phyloP scores from a whole-genome alignment of 1,284 basidiomycete genomes.

The Cutaneotrichosporon sp. region DNA sequence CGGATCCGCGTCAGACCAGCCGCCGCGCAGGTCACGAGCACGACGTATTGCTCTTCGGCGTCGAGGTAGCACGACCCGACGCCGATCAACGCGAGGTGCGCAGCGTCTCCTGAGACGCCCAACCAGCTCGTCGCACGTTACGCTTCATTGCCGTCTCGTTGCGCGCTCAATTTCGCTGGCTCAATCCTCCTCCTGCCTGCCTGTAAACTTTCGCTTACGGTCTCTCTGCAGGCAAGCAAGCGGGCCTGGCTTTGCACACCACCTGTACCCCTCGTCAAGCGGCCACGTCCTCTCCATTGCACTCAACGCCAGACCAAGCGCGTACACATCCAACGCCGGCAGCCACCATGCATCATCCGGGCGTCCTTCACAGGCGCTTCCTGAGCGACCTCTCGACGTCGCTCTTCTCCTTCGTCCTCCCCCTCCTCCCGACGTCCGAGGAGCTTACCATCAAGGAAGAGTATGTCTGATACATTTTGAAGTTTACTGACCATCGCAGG shows the following conservation, averaged over 20 bases:
- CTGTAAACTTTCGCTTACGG: too few relatives aligned
- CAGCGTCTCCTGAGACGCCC: too few relatives aligned
- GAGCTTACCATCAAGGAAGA: constrained; percentile 93
- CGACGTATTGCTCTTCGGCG: too few relatives aligned
- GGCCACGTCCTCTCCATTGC: neutral
- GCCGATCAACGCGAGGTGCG: too few relatives aligned
- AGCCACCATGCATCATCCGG: constrained; percentile 45
- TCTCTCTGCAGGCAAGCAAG: neutral
- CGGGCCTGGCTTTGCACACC: neutral
- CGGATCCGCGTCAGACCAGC: neutral
- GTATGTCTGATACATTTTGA: constrained; percentile 23
- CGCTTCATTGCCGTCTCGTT: too few relatives aligned
- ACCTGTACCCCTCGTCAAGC: neutral
- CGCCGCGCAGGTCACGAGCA: too few relatives aligned
- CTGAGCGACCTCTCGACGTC: constrained; percentile 48
- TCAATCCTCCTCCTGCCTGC: too few relatives aligned
- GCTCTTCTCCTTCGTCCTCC: constrained; percentile 63
- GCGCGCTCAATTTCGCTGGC: too few relatives aligned
- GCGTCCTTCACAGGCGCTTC: constrained; percentile 44
- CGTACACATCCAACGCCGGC: neutral
- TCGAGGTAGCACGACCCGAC: too few relatives aligned
- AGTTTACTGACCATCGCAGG: constrained; percentile 26
- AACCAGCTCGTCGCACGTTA: too few relatives aligned
- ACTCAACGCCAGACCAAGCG: neutral
- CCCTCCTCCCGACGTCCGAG: constrained; percentile 78